Conservation (phyloP, 148 eudicot species). For the Linanthus parryae region DNA sequence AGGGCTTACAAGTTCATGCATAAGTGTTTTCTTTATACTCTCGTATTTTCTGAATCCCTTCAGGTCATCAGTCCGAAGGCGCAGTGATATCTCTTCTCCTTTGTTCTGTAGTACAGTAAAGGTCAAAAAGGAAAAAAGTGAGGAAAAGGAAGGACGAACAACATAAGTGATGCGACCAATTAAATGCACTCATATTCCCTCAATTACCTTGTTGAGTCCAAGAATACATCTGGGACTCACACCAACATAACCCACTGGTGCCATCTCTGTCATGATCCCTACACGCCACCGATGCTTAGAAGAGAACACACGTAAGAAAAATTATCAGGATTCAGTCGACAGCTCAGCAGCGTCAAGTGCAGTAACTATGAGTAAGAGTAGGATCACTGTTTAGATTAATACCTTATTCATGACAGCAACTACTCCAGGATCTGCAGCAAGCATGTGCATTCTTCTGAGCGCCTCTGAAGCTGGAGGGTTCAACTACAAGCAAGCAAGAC, state of each 20-base stretch:
- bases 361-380: too few relatives aligned
- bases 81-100: conserved; percentile 92
- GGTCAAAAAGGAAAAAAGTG: too few relatives aligned
- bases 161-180: neutral
- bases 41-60: conserved; percentile 90
- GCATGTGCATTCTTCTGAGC: conserved; percentile 77
- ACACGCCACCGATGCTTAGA: conserved; percentile 91
- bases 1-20: conserved; percentile 83
- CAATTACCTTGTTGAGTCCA: conserved; percentile 73
- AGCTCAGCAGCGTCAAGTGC: too few relatives aligned
- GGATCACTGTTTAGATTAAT: conserved; percentile 8
- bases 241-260: conserved; percentile 92
- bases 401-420: conserved; percentile 97
- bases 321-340: too few relatives aligned
- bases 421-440: conserved; percentile 95
- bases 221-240: conserved; percentile 75
- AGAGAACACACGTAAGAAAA: too few relatives aligned
- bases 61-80: conserved; percentile 91
- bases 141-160: conserved; percentile 1
- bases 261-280: conserved; percentile 99
- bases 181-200: neutral
- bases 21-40: conserved; percentile 77
- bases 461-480: conserved; percentile 88
- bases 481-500: conserved; percentile 33
- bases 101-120: conserved; percentile 58